These are phyloP conservation scores for Hygrophorus pudorinus DNA, from an alignment of 768 basidiomycete species.

Conservation along the genomic window DNA sequence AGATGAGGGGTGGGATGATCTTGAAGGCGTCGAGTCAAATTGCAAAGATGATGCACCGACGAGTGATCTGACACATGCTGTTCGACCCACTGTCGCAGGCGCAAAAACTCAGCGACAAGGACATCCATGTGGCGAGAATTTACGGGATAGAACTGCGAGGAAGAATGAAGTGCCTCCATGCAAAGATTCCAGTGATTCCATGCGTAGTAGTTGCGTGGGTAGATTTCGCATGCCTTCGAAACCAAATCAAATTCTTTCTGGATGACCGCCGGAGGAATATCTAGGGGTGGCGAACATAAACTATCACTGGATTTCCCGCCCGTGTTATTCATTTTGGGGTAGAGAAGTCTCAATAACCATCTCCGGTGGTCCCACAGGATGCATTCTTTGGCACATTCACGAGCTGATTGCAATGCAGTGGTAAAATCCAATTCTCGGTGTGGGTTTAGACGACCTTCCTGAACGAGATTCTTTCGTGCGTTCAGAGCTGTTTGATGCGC, in stretches of 20 bases:
- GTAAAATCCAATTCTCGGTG: slow-evolving; percentile 39
- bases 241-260: slow-evolving; percentile 39
- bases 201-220: slow-evolving; percentile 68
- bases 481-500: slow-evolving; percentile 64
- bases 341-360: slow-evolving; percentile 42
- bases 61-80: slow-evolving; percentile 61
- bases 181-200: slow-evolving; percentile 56
- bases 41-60: slow-evolving; percentile 45
- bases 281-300: slow-evolving; percentile 10
- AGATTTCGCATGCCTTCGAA: slow-evolving; percentile 43
- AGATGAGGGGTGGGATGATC: slow-evolving; percentile 4
- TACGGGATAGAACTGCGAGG: slow-evolving; percentile 8
- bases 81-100: slow-evolving; percentile 43
- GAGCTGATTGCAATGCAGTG: slow-evolving; percentile 36
- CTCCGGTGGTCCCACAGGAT: slow-evolving; percentile 63
- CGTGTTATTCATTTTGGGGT: slow-evolving; percentile 12
- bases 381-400: slow-evolving; percentile 52
- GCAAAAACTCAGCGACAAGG: slow-evolving; percentile 27
- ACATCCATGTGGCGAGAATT: slow-evolving; percentile 17
- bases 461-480: slow-evolving; percentile 42
- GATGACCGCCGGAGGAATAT: slow-evolving; percentile 27
- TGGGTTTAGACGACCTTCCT: slow-evolving; percentile 23
- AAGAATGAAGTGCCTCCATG: slow-evolving; percentile 23
- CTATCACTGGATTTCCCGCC: slow-evolving; percentile 14
- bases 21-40: slow-evolving; percentile 23